Evolutionary conservation across 106 monocot genomes (phyloP).

Genomic region (Iris macrosiphon): DNA sequence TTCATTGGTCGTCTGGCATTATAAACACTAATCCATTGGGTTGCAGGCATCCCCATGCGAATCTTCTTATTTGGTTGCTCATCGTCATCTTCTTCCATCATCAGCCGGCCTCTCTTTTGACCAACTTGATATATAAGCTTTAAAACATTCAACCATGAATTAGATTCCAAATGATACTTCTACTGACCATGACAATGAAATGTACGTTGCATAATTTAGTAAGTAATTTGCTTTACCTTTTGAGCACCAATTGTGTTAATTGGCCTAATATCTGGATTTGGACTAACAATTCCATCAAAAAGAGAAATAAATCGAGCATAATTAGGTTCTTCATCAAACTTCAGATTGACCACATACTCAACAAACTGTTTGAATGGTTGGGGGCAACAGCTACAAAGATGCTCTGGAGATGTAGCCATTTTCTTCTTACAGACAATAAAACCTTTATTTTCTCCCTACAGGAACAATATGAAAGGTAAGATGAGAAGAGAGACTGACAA

Average conservation of each 20-base stretch:
- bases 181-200: neutral
- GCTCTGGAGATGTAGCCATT: constrained; percentile 83
- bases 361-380: constrained; percentile 71
- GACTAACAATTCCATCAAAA: constrained; percentile 76
- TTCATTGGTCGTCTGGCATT: constrained; percentile 88
- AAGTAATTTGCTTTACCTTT: constrained; percentile 40
- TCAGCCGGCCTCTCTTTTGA: constrained; percentile 72
- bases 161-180: neutral
- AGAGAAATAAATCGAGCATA: constrained; percentile 82
- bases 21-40: constrained; percentile 87
- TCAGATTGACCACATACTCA: constrained; percentile 77
- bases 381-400: constrained; percentile 68
- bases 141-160: constrained; percentile 6
- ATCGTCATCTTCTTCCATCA: constrained; percentile 65
- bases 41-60: constrained; percentile 79
- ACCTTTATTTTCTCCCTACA: constrained; percentile 83
- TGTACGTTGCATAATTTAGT: too few species aligned
- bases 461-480: neutral
- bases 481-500: neutral
- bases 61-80: constrained; percentile 88
- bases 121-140: constrained; percentile 79
- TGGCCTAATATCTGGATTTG: constrained; percentile 68
- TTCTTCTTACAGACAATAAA: constrained; percentile 93
- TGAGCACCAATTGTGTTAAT: constrained; percentile 85
- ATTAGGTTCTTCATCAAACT: constrained; percentile 91